Evolutionary conservation across 192 early-diverging fungal species (phyloP).

Genomic region (Backusella morwellensis): DNA sequence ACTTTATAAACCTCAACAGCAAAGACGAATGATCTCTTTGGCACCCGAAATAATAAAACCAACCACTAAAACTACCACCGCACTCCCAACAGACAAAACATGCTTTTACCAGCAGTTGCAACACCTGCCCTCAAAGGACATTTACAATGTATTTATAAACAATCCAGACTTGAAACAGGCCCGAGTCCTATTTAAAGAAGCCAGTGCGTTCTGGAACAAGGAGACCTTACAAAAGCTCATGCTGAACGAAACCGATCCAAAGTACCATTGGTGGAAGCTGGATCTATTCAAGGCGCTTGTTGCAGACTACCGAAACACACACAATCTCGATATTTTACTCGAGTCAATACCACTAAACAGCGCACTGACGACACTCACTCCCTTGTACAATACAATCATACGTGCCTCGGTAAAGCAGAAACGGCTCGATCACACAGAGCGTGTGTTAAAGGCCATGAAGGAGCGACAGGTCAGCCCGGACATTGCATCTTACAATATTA

Average conservation of each 20-base stretch:
- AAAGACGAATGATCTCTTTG: not conserved
- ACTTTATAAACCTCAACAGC: not conserved
- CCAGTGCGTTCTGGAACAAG: not conserved
- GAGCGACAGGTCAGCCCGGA: not conserved
- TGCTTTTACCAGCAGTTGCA: not conserved
- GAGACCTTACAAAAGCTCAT: not conserved
- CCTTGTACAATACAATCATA: slow-evolving; percentile 5
- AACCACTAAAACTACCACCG: not conserved
- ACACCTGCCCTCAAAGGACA: not conserved
- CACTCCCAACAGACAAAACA: not conserved
- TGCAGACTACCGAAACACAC: not conserved
- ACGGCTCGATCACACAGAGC: not conserved
- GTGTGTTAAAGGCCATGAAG: not conserved
- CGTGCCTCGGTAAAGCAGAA: slow-evolving; percentile 12
- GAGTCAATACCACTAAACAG: not conserved
- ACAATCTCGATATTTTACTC: not conserved
- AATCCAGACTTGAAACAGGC: not conserved
- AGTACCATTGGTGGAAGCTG: not conserved
- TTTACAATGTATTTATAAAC: slow-evolving; percentile 7
- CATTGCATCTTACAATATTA: slow-evolving; percentile 19
- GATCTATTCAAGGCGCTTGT: not conserved
- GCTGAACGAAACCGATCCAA: not conserved
- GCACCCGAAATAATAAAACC: not conserved
- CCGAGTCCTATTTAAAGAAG: slow-evolving; percentile 7
- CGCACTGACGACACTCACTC: not conserved